Evolutionary conservation across 2,329 filamentous ascomycete genomes (phyloP), one percentile per base, ranked within the genome.

Genomic region (Mariannaea elegans): DNA sequence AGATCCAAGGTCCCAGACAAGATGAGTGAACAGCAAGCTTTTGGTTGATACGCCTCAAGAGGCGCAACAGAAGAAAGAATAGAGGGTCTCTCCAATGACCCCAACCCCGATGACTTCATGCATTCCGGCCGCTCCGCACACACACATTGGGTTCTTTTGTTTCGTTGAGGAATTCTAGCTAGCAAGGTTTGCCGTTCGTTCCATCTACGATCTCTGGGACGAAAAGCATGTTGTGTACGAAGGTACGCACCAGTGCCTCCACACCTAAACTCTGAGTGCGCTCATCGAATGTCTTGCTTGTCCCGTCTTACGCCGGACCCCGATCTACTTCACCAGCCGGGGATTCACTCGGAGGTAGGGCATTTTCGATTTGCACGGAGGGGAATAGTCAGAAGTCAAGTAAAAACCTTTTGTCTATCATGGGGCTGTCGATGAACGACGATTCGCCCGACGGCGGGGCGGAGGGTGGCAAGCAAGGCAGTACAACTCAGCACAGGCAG

Each of bases 91-190:
- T 56, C 52, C 55, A 41, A 46, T 36, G 38, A 64, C 65, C 51
- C 53, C 62, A 60, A 64, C 64, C 65, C 71, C 63, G 63, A 72
- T 73, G 71, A 73, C 72, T 73, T 76, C 63, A 75, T 76, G 72
- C 74, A 75, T 73, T 73, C 70, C 71, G 64, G 65, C 66, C 65
- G 50, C 38, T 48, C 56, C 50, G 56, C 50, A 21, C 65, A 61
- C 60, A 69, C 69, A 72, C 65, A n/a, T 71, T 58, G 63, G 24
- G 32, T 36, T 36, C 14, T 53, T 63, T 56, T 62, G 56, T 38
- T 63, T 62, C 55, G 50, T 57, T 38, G 51, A 66, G 46, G 24
- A 48, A 69, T 64, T 68, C 65, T 65, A 65, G 60, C 21, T 23
- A 60, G 52, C 56, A 68, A 69, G 65, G 63, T 69, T 71, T 71